These are phyloP conservation scores for Globisporangium yorkense DNA, from an alignment of 352 stramenopile genomes.

Conservation along the genomic window DNA sequence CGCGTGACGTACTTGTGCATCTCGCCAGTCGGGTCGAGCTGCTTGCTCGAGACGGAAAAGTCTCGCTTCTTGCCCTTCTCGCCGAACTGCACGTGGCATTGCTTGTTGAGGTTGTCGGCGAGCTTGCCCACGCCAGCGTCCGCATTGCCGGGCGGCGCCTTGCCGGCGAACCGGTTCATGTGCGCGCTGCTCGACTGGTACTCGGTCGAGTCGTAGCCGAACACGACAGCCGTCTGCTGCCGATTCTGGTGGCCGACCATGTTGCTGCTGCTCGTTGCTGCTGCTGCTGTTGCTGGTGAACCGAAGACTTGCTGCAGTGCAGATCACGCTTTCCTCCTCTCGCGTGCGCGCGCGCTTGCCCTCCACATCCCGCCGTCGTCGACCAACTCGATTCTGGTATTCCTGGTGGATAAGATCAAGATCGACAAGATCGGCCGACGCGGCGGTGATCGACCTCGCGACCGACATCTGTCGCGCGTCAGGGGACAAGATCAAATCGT, in stretches of 20 bases:
- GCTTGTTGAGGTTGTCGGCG: constrained; percentile 48
- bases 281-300: constrained; percentile 5
- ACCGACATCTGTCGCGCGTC: no score
- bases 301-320: no score
- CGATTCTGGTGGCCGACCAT: constrained; percentile 18
- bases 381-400: no score
- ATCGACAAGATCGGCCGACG: no score
- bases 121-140: constrained; percentile 7
- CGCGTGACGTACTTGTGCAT: constrained; percentile 58
- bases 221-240: constrained; percentile 54
- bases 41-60: constrained; percentile 47
- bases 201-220: constrained; percentile 51
- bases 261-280: not conserved
- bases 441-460: no score
- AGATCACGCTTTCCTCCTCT: no score
- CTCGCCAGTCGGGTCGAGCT: constrained; percentile 54
- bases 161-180: constrained; percentile 40
- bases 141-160: constrained; percentile 5
- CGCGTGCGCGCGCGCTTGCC: no score
- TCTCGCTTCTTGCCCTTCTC: constrained; percentile 51
- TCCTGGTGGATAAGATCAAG: no score
- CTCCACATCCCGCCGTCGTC: no score
- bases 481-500: no score
- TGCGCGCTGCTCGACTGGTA: constrained; percentile 42
- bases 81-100: constrained; percentile 62